Conservation (phyloP, 768 basidiomycete species). For the Naganishia kalamii region DNA sequence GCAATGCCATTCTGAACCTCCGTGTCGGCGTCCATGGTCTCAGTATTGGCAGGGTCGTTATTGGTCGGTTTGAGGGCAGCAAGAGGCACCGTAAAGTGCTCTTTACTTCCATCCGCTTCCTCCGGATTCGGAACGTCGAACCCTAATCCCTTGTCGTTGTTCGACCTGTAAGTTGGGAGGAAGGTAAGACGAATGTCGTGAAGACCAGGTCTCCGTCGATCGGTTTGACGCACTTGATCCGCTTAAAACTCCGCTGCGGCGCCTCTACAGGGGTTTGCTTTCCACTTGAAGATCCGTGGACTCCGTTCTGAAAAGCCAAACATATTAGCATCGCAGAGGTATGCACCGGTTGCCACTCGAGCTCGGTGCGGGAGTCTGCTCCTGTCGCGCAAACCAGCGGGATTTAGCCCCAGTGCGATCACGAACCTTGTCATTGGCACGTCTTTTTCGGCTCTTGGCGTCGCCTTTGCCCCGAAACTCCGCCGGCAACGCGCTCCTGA, state of each 20-base stretch:
- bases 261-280: slow-evolving; percentile 11
- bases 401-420: background rate
- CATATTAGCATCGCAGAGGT: background rate
- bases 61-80: background rate
- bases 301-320: background rate
- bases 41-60: background rate
- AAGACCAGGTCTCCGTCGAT: no score
- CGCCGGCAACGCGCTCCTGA: slow-evolving; percentile 17
- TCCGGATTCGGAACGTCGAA: slow-evolving; percentile 3
- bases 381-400: background rate
- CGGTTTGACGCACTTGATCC: slow-evolving; percentile 13
- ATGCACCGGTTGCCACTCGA: no score
- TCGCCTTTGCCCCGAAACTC: slow-evolving; percentile 18
- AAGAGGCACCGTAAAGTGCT: slow-evolving; percentile 3
- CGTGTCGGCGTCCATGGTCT: background rate
- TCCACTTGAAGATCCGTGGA: background rate
- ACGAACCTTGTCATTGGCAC: slow-evolving; percentile 7
- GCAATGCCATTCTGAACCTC: slow-evolving; percentile 8
- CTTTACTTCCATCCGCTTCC: background rate
- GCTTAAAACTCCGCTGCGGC: slow-evolving; percentile 18
- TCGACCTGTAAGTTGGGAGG: background rate
- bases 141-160: slow-evolving; percentile 18
- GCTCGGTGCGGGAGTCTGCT: no score
- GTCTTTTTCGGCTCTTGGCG: slow-evolving; percentile 12
- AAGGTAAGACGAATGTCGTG: background rate